phyloP scores from a whole-genome alignment of 2,329 filamentous ascomycete species.

The Keithomyces neogunnii region DNA sequence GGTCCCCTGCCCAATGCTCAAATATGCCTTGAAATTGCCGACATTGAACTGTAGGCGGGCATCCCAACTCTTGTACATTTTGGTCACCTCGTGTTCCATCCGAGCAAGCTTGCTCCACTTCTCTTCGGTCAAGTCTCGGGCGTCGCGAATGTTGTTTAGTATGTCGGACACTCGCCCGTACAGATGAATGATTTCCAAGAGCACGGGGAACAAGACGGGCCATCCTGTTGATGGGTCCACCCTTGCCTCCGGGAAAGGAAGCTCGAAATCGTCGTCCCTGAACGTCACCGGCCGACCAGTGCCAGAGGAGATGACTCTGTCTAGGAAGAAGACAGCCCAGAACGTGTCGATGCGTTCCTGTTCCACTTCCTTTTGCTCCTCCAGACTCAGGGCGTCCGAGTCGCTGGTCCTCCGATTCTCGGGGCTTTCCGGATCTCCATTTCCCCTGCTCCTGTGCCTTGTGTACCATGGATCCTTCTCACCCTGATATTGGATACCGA shows the following conservation, averaged over 20 bases:
- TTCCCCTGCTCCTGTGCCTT: slow-evolving; percentile 32
- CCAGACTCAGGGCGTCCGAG: slow-evolving; percentile 30
- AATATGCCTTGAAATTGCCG: slow-evolving; percentile 77
- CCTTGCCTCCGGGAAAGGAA: slow-evolving; percentile 52
- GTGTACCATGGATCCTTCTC: slow-evolving; percentile 42
- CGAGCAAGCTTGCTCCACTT: slow-evolving; percentile 61
- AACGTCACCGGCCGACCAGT: slow-evolving; percentile 79
- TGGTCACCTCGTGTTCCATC: slow-evolving; percentile 76
- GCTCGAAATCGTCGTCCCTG: slow-evolving; percentile 76
- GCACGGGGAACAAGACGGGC: slow-evolving; percentile 70
- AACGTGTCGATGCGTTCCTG: slow-evolving; percentile 80
- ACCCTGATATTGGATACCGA: slow-evolving; percentile 59
- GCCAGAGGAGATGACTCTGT: slow-evolving; percentile 79
- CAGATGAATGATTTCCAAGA: slow-evolving; percentile 77
- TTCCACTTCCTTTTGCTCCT: slow-evolving; percentile 59
- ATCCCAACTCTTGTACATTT: slow-evolving; percentile 64
- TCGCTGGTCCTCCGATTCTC: slow-evolving; percentile 34
- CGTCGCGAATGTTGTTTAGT: slow-evolving; percentile 69
- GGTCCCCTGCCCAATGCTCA: slow-evolving; percentile 71
- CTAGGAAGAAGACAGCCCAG: slow-evolving; percentile 83
- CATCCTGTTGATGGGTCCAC: slow-evolving; percentile 52
- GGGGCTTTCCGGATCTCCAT: slow-evolving; percentile 23
- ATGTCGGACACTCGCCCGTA: slow-evolving; percentile 80
- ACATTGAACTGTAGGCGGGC: slow-evolving; percentile 73
- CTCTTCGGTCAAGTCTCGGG: slow-evolving; percentile 65